phyloP scores from a whole-genome alignment of 208 protist species.

The Trypanosoma brucei region DNA sequence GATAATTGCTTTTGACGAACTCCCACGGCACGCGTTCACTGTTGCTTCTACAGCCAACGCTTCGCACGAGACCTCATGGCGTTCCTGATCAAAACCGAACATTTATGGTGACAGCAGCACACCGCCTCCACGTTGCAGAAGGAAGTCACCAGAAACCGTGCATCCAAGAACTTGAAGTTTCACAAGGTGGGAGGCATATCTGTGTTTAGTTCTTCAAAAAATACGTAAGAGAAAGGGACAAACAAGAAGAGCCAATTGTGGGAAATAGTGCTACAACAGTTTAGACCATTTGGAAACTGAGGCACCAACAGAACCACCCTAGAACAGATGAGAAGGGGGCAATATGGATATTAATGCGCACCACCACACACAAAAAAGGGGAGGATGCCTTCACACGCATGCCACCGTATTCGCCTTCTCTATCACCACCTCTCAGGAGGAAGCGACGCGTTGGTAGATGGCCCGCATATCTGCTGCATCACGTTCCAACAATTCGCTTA shows the following conservation, averaged over 20 bases:
- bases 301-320: too few relatives aligned
- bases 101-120: background rate
- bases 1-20: background rate
- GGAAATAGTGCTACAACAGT: background rate
- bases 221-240: background rate
- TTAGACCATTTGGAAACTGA: too few relatives aligned
- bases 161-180: background rate
- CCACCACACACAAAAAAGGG: too few relatives aligned
- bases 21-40: background rate
- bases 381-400: too few relatives aligned
- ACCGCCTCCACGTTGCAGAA: background rate
- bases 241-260: background rate
- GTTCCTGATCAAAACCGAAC: background rate
- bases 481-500: slow-evolving; percentile 37
- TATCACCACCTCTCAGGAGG: background rate
- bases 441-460: slow-evolving; percentile 31
- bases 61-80: background rate
- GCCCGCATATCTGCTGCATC: slow-evolving; percentile 44
- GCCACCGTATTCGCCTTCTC: too few relatives aligned
- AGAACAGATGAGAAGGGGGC: too few relatives aligned
- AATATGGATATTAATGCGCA: too few relatives aligned
- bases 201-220: background rate
- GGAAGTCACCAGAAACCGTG: background rate
- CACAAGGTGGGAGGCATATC: background rate
- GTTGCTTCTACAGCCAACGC: background rate